phyloP scores from a whole-genome alignment of 2,329 filamentous ascomycete species.

The Canariomyces notabilis region DNA sequence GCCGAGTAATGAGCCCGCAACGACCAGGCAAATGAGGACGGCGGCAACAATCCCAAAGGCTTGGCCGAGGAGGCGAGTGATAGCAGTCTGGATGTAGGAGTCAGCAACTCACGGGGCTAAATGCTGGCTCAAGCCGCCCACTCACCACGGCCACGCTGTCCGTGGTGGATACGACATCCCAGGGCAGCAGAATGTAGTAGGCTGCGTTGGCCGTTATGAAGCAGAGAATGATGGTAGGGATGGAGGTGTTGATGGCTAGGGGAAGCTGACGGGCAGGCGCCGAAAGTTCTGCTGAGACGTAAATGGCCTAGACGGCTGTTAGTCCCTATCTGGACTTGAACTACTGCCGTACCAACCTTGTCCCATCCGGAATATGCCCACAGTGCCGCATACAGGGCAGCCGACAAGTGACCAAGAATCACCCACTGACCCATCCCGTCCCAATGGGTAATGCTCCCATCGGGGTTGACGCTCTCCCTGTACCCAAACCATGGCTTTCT shows the following conservation, averaged over 20 bases:
- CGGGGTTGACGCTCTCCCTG: conserved; percentile 45
- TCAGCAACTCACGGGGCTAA: conserved; percentile 8
- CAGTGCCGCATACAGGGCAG: conserved; percentile 56
- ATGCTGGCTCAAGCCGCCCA: conserved; percentile 11
- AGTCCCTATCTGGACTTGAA: too few relatives aligned
- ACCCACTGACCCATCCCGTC: conserved; percentile 48
- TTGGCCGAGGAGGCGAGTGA: conserved; percentile 49
- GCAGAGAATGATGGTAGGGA: conserved; percentile 54
- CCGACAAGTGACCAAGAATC: conserved; percentile 53
- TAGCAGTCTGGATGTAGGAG: conserved; percentile 42
- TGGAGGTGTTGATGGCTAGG: conserved; percentile 55
- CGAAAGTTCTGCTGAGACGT: conserved; percentile 49
- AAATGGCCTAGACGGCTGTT: conserved; percentile 41
- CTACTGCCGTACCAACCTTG: too few relatives aligned
- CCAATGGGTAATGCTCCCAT: conserved; percentile 48
- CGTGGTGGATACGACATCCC: conserved; percentile 52
- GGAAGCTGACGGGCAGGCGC: conserved; percentile 51
- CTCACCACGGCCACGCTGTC: conserved; percentile 60
- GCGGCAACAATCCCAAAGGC: conserved; percentile 51
- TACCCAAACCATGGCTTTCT: conserved; percentile 51
- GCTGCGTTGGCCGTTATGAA: conserved; percentile 57
- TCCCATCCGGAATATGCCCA: conserved; percentile 66
- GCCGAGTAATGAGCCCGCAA: conserved; percentile 56
- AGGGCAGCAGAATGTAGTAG: conserved; percentile 59
- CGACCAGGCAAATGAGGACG: conserved; percentile 53